Evolutionary conservation across 163 green algal species (phyloP).

Genomic region (Volvox carteri): DNA sequence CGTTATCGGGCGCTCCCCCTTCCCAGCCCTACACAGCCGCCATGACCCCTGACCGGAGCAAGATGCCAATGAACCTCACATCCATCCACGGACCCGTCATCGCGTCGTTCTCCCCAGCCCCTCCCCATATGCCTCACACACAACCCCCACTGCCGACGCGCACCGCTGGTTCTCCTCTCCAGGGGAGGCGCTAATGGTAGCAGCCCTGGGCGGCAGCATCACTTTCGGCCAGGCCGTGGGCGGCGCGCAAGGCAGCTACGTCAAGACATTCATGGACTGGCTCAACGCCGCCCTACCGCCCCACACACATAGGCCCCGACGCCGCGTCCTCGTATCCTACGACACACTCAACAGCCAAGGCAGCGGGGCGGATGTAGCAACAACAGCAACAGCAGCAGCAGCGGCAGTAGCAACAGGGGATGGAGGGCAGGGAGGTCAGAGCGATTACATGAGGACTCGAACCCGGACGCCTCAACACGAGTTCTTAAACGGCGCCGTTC

Average conservation of each 20-base stretch:
- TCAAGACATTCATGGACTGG: constrained; percentile 12
- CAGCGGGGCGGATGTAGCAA: too few relatives aligned
- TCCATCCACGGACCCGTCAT: too few relatives aligned
- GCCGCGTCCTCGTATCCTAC: not conserved
- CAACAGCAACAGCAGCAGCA: not conserved
- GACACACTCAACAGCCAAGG: not conserved
- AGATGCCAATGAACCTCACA: too few relatives aligned
- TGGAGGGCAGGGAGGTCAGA: too few relatives aligned
- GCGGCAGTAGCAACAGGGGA: not conserved
- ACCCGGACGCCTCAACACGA: too few relatives aligned
- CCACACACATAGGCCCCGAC: not conserved
- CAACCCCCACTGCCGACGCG: too few relatives aligned
- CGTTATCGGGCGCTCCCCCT: too few relatives aligned
- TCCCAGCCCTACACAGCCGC: too few relatives aligned
- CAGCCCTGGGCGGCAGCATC: constrained; percentile 47
- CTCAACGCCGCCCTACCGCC: constrained; percentile 24
- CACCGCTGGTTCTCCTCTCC: not conserved
- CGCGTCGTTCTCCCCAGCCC: too few relatives aligned
- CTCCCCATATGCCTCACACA: too few relatives aligned
- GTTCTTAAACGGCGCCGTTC: not conserved
- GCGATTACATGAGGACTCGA: too few relatives aligned
- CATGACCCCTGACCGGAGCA: too few relatives aligned
- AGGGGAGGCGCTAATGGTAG: constrained; percentile 24
- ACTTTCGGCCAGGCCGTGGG: constrained; percentile 30
- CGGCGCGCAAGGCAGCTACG: not conserved